Evolutionary conservation across 257 asterid genomes (phyloP), one percentile per base, ranked within the genome.

Genomic region (Petrea volubilis): DNA sequence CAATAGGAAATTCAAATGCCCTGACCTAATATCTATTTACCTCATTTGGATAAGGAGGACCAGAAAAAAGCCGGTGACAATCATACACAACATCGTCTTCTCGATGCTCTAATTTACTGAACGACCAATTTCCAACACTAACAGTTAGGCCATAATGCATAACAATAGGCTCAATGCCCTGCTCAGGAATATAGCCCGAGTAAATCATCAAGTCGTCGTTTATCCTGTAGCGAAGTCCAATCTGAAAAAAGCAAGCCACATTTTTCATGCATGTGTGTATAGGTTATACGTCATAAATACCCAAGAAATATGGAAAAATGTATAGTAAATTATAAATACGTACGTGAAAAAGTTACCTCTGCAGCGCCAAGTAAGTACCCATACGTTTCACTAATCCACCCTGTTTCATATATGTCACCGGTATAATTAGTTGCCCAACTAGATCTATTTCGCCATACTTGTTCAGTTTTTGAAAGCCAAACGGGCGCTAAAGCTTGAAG

Each of bases 331-430:
- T 9, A 11, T 21, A 52, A 52, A 11, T 52, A 20, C 33, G n/a
- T 46, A 51, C 40, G 13, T 38, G 64, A 31, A 59, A 41, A 43
- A 34, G 77, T 25, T 80, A 83, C 99, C 97, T 94, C 96, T 2
- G 97, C 95, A 58, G 97, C 99, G 5, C 97, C 99, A 80, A 89
- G 92, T 31, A 97, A 95, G 84, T 95, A 95, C 21, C 99, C 99
- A 77, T 88, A 91, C 98, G 91, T 92, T 81, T 94, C 99, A 81
- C 99, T 94, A 73, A 91, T 94, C 99, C 99, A 94, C 57, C 97
- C 96, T 7, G 88, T 69, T 14, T 77, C 84, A 67, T 89, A 91
- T 62, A 94, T 94, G 65, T 94, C 99, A 62, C 97, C 97, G 28
- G 98, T 94, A 78, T 88, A 86, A 68, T 94, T 83, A 71, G 96